Base-by-base conservation (phyloP, 805 yeast genomes). In the Kurtzmaniella fragi region DNA sequence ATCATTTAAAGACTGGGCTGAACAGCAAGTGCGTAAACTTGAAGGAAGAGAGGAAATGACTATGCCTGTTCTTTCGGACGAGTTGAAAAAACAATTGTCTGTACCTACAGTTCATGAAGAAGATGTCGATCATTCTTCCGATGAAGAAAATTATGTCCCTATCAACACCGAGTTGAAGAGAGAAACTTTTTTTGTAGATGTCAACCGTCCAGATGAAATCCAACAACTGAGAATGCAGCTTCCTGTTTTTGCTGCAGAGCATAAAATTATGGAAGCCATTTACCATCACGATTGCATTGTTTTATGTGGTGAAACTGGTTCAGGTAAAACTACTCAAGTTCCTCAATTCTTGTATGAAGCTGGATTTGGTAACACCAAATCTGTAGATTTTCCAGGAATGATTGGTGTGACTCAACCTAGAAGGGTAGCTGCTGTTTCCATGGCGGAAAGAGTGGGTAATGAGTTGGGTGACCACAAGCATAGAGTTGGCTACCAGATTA, bases 271-370 rank as follows among this genome's bases (percentile, higher is more conserved):
- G 97, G 99, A 93, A 57, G 95, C 96, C 1, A 77, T 93, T 37
- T 86, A 85, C 56, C 95, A 91, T 53, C 85, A 91, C 54, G 96
- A 90, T 52, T 84, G 91, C 43, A 80, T 90, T 0, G 82, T 93
- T 11, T 73, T 93, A 17, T 91, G 97, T 66, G 99, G 99, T 71
- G 98, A 90, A 52, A 93, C 99, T 1, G 99, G 99, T 51, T 89
- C 97, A 2, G 99, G 99, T 62, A 93, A 93, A 59, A 93, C 99
- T 1, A 93, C 99, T 0, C 99, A 93, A 62, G 90, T 93, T 4
- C 99, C 99, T 0, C 99, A 93, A 57, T 93, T 93, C 53, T 62
- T 93, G 33, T 88, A 80, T 54, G 99, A 93, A 61, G 78, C 95
- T 0, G 98, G 98, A 1, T 91, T 83, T 55, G 97, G 96, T 4